Conservation (phyloP, 2,329 filamentous ascomycete species). For the Aspergillus uvarum region DNA sequence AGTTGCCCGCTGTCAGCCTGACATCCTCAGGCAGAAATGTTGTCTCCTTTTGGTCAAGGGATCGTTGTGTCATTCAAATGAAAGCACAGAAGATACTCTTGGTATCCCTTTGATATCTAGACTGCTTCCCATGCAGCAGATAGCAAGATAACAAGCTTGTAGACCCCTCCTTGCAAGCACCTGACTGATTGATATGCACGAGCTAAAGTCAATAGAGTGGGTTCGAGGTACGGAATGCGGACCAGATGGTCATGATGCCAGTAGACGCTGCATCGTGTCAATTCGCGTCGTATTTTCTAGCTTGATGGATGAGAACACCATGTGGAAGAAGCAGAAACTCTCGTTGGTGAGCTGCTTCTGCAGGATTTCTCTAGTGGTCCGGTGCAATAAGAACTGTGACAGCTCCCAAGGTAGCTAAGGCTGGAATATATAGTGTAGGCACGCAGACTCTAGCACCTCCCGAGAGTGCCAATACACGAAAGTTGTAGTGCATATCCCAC, state of each 20-base stretch:
- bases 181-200: background rate
- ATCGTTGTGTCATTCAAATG: too few relatives aligned
- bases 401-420: too few relatives aligned
- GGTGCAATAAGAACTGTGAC: too few relatives aligned
- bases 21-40: constrained; percentile 1
- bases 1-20: background rate
- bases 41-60: too few relatives aligned
- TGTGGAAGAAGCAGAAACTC: background rate
- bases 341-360: background rate
- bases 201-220: background rate
- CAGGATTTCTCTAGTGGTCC: background rate
- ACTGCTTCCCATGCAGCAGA: too few relatives aligned
- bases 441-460: too few relatives aligned
- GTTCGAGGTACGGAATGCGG: background rate
- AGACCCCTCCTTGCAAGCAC: background rate
- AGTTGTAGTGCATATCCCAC: too few relatives aligned
- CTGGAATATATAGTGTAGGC: too few relatives aligned
- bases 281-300: background rate
- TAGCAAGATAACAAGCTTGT: background rate
- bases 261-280: background rate
- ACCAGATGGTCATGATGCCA: background rate
- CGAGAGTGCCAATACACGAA: too few relatives aligned
- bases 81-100: too few relatives aligned
- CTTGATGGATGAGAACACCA: background rate
- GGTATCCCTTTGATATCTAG: too few relatives aligned